Evolutionary conservation across 2,329 filamentous ascomycete species (phyloP).

Genomic region (Ophiognomonia clavigignenti-juglandacearum): DNA sequence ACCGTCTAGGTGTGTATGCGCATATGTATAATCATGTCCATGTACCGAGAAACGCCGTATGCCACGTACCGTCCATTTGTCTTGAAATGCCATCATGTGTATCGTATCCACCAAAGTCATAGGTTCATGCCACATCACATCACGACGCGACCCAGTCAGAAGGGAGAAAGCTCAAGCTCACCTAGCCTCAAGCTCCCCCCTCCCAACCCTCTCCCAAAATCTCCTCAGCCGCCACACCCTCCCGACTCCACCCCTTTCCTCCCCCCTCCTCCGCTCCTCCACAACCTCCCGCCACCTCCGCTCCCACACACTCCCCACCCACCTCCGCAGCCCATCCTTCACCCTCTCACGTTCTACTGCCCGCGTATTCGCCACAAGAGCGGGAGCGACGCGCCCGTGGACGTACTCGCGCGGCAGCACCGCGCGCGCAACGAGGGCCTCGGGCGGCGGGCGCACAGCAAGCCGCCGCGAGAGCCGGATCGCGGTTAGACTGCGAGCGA

Average conservation of each 20-base stretch:
- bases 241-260: constrained; percentile 48
- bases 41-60: background rate
- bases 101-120: background rate
- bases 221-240: constrained; percentile 56
- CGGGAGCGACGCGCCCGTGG: constrained; percentile 50
- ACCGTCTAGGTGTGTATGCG: background rate
- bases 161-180: too few relatives aligned
- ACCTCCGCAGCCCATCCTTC: constrained; percentile 61
- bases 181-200: constrained; percentile 28
- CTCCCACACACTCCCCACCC: constrained; percentile 57
- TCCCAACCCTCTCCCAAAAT: constrained; percentile 61
- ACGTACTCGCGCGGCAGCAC: constrained; percentile 64
- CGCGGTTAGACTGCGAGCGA: constrained; percentile 32
- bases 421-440: constrained; percentile 56
- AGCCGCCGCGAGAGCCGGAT: too few relatives aligned
- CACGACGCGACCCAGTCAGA: background rate
- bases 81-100: too few relatives aligned
- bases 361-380: constrained; percentile 56
- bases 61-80: too few relatives aligned
- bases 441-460: constrained; percentile 52
- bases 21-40: too few relatives aligned
- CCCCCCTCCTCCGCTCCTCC: constrained; percentile 40
- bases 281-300: constrained; percentile 46
- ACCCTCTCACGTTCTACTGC: constrained; percentile 62
- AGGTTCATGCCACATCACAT: background rate